Evolutionary conservation across 2,329 filamentous ascomycete species (phyloP).

Genomic region (Phaeosphaeria sp.): DNA sequence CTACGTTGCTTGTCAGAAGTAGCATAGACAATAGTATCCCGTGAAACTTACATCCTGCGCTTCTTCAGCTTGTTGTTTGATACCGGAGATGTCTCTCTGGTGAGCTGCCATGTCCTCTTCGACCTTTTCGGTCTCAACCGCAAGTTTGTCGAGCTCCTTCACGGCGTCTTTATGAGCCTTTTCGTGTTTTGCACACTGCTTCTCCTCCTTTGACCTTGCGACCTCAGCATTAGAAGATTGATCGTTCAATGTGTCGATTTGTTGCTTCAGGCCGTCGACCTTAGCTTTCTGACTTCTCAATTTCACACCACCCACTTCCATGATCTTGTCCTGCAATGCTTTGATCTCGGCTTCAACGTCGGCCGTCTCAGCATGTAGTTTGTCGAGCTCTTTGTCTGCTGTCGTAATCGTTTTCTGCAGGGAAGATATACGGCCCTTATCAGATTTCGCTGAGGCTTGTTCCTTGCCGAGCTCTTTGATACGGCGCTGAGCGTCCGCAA

Average conservation of each 20-base stretch:
- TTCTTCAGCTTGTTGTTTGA: slow-evolving; percentile 77
- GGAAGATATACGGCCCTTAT: slow-evolving; percentile 74
- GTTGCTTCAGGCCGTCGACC: slow-evolving; percentile 83
- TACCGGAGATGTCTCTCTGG: slow-evolving; percentile 74
- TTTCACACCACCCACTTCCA: slow-evolving; percentile 95
- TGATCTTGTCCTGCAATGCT: slow-evolving; percentile 91
- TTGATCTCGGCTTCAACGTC: slow-evolving; percentile 94
- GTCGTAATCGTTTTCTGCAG: slow-evolving; percentile 80
- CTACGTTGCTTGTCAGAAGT: slow-evolving; percentile 46
- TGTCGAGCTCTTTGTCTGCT: slow-evolving; percentile 78
- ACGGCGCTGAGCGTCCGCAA: slow-evolving; percentile 82
- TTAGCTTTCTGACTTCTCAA: slow-evolving; percentile 88
- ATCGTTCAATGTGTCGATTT: slow-evolving; percentile 81
- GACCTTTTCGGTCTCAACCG: slow-evolving; percentile 76
- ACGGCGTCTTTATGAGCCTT: slow-evolving; percentile 81
- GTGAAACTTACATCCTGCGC: slow-evolving; percentile 69
- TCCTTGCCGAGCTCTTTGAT: slow-evolving; percentile 84
- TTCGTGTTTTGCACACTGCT: slow-evolving; percentile 85
- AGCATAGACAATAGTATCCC: not conserved
- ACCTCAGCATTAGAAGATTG: slow-evolving; percentile 87
- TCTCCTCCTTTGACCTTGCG: slow-evolving; percentile 89
- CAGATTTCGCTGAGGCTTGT: slow-evolving; percentile 79
- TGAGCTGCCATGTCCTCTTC: slow-evolving; percentile 82
- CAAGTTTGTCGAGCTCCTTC: slow-evolving; percentile 77
- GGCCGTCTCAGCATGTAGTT: slow-evolving; percentile 82